Percentiles rank a stretch among this genome's conserved stretches.
Evolutionary conservation across 495 filamentous ascomycete genomes (phyloP).

Genomic region (Collariella sp.): DNA sequence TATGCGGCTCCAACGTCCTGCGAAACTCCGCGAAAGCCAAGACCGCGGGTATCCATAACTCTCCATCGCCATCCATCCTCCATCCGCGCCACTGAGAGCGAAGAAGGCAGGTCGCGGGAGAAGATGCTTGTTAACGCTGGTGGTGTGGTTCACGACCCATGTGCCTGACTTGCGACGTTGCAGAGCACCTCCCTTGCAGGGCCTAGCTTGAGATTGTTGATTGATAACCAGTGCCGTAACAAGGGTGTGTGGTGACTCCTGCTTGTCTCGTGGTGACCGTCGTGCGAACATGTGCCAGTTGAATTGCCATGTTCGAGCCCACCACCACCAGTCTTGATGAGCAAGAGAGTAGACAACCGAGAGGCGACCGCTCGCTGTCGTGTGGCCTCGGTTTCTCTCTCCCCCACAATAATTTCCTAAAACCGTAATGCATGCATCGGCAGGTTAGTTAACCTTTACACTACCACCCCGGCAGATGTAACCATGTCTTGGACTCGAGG

Average conservation of each 20-base stretch:
- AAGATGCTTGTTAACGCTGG: too few relatives aligned
- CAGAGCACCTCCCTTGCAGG: too few relatives aligned
- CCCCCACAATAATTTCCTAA: background rate
- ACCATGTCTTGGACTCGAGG: background rate
- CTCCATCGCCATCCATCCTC: background rate
- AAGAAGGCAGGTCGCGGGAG: background rate
- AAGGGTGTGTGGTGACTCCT: too few relatives aligned
- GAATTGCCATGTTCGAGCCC: background rate
- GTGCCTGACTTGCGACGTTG: background rate
- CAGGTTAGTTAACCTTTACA: constrained; percentile 1
- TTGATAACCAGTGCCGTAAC: too few relatives aligned
- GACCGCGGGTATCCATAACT: constrained; percentile 3
- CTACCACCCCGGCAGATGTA: constrained; percentile 3
- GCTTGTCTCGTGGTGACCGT: background rate
- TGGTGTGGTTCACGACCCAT: too few relatives aligned
- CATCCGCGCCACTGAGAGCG: background rate
- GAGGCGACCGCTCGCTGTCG: too few relatives aligned
- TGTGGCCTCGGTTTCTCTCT: background rate
- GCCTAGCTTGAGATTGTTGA: too few relatives aligned
- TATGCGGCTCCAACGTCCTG: constrained; percentile 2
- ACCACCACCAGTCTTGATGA: background rate
- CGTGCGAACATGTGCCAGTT: background rate
- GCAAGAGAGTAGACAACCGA: background rate
- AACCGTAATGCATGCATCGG: background rate
- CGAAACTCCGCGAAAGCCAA: background rate